Evolutionary conservation across 2,329 filamentous ascomycete species (phyloP), one percentile per base, ranked within the genome.

Genomic region (Trichoderma cornu-damae): DNA sequence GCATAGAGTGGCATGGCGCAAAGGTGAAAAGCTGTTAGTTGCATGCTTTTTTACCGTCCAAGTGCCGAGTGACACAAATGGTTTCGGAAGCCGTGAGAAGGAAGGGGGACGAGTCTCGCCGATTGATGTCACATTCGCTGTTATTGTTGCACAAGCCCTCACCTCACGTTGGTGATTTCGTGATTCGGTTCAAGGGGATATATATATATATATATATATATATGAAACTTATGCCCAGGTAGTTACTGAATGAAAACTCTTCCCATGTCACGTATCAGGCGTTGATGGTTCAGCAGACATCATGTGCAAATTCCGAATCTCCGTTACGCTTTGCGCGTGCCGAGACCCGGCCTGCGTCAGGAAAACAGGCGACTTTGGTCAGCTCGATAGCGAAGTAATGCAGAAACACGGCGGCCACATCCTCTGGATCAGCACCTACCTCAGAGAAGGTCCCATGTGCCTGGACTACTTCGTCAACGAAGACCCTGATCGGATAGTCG

Each of bases 401-500:
- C 43, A 51, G 26, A 28, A 57, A 14, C 24, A 49, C 12, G 53
- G 53, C 6, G 54, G 54, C 8, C 58, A 60, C 18, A 47, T 60
- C 9, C 46, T 32, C 14, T 26, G n/a, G 11, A 43, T 60, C 6
- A 32, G 46, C 28, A 51, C 46, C 1, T 60, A 57, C n/a, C 49
- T 52, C 26, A 20, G 58, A 18, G 24, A 54, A 14, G 49, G 49
- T 3, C 48, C 46, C 2, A 12, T 46, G 30, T 62, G 61, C 56
- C 16, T 53, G n/a, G 56, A 52, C 18, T 54, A 38, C 28, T 62
- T 58, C 30, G 30, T 6, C 6, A 61, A 62, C 35, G 47, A 52
- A 4, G 47, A 62, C 11, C 53, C 57, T 6, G 20, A 58, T 9
- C 52, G 59, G 6, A 24, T 60, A 7, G 37, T 61, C 6, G 59